Evolutionary conservation across 2,329 filamentous ascomycete genomes (phyloP).

Genomic region (Gaeumannomyces tritici): DNA sequence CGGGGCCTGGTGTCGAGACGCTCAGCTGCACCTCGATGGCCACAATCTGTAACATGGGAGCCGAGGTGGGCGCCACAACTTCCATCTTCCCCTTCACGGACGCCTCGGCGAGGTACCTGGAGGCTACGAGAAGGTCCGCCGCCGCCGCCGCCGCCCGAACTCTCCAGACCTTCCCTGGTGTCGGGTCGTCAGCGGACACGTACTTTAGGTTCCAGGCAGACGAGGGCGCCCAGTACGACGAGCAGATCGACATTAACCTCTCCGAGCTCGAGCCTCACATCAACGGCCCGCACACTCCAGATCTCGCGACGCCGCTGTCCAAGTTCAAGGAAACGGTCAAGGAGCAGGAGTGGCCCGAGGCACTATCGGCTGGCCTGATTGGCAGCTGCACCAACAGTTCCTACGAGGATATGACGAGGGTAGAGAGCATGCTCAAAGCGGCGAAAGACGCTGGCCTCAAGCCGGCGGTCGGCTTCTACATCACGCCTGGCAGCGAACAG

Average conservation of each 20-base stretch:
- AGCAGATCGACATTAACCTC: constrained; percentile 83
- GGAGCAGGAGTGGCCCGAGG: constrained; percentile 81
- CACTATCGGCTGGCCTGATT: constrained; percentile 86
- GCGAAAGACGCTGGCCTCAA: constrained; percentile 81
- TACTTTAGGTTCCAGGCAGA: constrained; percentile 67
- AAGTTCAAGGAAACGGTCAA: constrained; percentile 78
- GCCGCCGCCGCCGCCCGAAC: constrained; percentile 60
- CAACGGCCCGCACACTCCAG: constrained; percentile 94
- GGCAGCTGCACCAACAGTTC: constrained; percentile 98
- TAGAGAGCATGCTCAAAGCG: constrained; percentile 87
- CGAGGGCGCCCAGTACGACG: constrained; percentile 74
- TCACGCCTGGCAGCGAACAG: constrained; percentile 93
- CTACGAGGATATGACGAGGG: constrained; percentile 96
- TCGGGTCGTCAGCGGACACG: constrained; percentile 32
- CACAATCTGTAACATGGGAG: constrained; percentile 80
- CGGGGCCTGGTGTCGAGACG: constrained; percentile 79
- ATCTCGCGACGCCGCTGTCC: constrained; percentile 86
- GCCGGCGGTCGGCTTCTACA: constrained; percentile 85
- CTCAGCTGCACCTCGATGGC: constrained; percentile 91
- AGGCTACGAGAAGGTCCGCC: constrained; percentile 67
- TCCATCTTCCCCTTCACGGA: constrained; percentile 89
- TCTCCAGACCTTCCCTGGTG: constrained; percentile 43
- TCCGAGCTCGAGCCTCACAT: constrained; percentile 88
- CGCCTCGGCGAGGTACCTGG: constrained; percentile 75
- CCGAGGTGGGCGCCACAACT: constrained; percentile 89